phyloP scores from a whole-genome alignment of 2,329 filamentous ascomycete genomes.

The Bisporella sp. region DNA sequence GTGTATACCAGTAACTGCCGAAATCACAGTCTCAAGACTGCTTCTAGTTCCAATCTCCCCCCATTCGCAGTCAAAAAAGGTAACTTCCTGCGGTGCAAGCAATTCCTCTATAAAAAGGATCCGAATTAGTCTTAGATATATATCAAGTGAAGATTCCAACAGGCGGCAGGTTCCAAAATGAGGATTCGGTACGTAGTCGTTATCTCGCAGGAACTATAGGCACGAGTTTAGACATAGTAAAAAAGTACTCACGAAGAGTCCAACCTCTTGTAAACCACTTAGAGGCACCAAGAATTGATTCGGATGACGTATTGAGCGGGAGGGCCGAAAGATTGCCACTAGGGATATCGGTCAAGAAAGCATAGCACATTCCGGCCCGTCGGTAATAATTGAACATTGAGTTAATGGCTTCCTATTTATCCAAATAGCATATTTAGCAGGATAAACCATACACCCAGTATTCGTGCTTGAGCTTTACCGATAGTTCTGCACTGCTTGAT shows the following conservation, averaged over 20 bases:
- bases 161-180: too few species aligned
- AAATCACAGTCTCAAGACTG: neutral
- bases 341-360: neutral
- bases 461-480: too few species aligned
- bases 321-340: neutral
- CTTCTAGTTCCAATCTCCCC: constrained; percentile 14
- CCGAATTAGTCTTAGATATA: too few species aligned
- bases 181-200: too few species aligned
- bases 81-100: constrained; percentile 8
- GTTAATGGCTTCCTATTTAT: too few species aligned
- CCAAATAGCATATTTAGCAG: too few species aligned
- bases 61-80: constrained; percentile 21
- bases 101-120: constrained; percentile 2
- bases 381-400: neutral
- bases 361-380: neutral
- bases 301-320: neutral
- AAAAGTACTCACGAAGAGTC: constrained; percentile 1
- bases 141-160: too few species aligned
- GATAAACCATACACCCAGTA: too few species aligned
- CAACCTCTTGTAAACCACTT: constrained; percentile 11
- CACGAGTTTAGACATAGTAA: too few species aligned
- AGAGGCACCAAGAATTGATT: neutral
- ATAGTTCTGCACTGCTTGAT: too few species aligned
- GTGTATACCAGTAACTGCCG: constrained; percentile 4
- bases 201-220: too few species aligned